Evolutionary conservation across 2,329 filamentous ascomycete species (phyloP), one percentile per base, ranked within the genome.

Genomic region (Colletotrichum brevisporum): DNA sequence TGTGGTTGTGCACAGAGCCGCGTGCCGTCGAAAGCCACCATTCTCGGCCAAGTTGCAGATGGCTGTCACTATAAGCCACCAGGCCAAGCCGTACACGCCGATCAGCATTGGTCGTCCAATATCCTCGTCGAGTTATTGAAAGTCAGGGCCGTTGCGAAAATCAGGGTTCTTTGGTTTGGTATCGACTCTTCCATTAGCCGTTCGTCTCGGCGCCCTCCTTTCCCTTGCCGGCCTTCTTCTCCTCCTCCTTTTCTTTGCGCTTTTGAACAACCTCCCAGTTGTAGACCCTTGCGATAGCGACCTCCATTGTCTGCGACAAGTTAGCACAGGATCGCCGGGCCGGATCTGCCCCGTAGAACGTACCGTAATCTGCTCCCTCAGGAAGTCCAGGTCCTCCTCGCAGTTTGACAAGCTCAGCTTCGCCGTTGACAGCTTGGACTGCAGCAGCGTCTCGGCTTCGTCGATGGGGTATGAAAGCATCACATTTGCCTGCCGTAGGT

Each of bases 231-330:
- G 79, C 77, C 51, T 78, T 79, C 67, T 82, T 80, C 59, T 84
- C 90, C 71, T 90, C 88, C 47, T 92, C 90, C 80, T 94, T 96
- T 70, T 97, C 94, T 85, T 97, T 98, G 74, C 96, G 88, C 82
- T 97, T 94, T 84, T 97, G 93, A 51, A 95, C 94, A 5, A 99
- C 94, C 77, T 99, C 96, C 95, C 96, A 98, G 81, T 99, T 99
- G 82, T 99, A 98, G n/a, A 99, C 95, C 72, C 96, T 88, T 24
- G 96, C 96, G 48, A 95, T 94, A 4, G 96, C 96, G 41, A 99
- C 96, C 81, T 99, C 96, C 85, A 99, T 91, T 0, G 95, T 98
- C 94, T 97, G 73, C n/a, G 50, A 26, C 66, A 8, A 67, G 70
- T 73, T 75, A 62, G 58, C 63, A 53, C 41, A 58, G 43, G 36